Base-by-base conservation (phyloP, 169 alveolate genomes). In the Plasmodium knowlesi region DNA sequence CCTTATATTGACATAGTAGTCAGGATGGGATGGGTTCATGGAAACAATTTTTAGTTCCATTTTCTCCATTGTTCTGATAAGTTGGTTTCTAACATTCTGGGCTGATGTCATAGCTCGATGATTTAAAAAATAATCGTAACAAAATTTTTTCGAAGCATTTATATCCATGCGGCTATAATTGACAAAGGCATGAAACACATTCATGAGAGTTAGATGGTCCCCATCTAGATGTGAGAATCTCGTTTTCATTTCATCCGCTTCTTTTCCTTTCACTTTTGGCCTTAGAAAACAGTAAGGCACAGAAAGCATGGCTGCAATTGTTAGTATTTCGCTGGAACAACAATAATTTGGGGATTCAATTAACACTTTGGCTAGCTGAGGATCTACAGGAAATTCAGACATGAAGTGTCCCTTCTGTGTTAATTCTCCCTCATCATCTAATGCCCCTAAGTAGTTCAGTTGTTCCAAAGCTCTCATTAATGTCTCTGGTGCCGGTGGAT, bases 401-500 rank as follows among this genome's bases (percentile, higher is more conserved):
- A 99, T 99, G 61, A 97, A 95, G 82, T 97, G 97, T 37, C 99
- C 99, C 70, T 96, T 94, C 80, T 97, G 95, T 0, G 99, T 99
- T 82, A 99, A 96, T 61, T 99, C 99, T 12, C 99, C 99, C 82
- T 99, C 99, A 93, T 99, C 99, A 96, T 99, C 99, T 83, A 99
- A 95, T 19, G 99, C 99, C 0, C 99, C 99, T 86, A 99, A 95
- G 94, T 97, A 99, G 96, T 98, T 98, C 72, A 99, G 96, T 95
- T 97, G 98, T 96, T 99, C 99, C 6, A 99, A 95, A 0, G 99
- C 99, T 85, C 99, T 95, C 99, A 98, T 98, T 93, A 99, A 95
- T 43, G 99, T 99, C 94, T 99, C 99, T 28, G 99, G 99, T 22
- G 99, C 99, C 12, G 99, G 99, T 0, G 99, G 99, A 95, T 99